Evolutionary conservation across 352 stramenopile species (phyloP).

Genomic region (Nothophytophthora sp.): DNA sequence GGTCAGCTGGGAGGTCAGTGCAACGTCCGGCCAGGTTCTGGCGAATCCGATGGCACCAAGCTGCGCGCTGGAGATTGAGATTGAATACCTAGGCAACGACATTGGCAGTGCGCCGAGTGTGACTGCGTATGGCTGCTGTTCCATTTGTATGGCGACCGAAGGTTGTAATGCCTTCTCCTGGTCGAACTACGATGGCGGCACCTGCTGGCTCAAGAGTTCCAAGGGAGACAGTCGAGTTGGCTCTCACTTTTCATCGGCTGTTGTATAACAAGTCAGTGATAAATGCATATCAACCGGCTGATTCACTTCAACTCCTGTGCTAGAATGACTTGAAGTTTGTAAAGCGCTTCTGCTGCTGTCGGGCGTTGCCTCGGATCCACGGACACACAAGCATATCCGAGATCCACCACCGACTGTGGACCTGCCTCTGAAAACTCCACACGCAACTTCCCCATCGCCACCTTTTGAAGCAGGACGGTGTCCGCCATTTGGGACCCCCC

Average conservation of each 20-base stretch:
- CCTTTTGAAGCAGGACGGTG: neutral
- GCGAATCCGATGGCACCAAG: too few relatives aligned
- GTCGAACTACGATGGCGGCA: slow-evolving; percentile 22
- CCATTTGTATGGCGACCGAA: too few relatives aligned
- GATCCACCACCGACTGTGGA: neutral
- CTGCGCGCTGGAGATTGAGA: too few relatives aligned
- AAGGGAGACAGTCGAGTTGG: slow-evolving; percentile 19
- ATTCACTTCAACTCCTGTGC: too few relatives aligned
- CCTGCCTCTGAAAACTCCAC: neutral
- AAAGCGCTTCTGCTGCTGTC: too few relatives aligned
- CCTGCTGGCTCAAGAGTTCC: slow-evolving; percentile 28
- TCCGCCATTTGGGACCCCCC: neutral
- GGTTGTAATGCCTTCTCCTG: too few relatives aligned
- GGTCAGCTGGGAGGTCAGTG: neutral
- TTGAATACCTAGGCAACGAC: too few relatives aligned
- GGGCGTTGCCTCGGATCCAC: neutral
- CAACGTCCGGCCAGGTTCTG: neutral
- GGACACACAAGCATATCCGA: neutral
- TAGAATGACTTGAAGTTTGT: too few relatives aligned
- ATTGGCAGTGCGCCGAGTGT: too few relatives aligned
- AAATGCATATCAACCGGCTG: too few relatives aligned
- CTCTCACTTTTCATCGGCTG: neutral
- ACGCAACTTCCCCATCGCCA: neutral
- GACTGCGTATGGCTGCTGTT: too few relatives aligned
- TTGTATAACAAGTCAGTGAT: too few relatives aligned